These are phyloP conservation scores for Puccinellia tenuiflora DNA, from an alignment of 176 grass and related monocot genomes.

Conservation along the genomic window DNA sequence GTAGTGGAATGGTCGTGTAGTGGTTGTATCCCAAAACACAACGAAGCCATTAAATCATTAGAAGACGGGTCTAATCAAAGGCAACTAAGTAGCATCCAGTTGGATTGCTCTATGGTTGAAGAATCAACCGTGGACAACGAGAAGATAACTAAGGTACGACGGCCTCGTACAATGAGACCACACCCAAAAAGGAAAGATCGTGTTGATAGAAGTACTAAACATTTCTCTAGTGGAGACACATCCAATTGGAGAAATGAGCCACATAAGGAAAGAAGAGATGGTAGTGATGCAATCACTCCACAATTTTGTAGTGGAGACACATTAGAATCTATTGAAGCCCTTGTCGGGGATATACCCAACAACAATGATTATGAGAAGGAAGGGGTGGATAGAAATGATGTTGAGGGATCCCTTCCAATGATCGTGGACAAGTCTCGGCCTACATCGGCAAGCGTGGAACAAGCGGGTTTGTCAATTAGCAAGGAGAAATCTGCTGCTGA, in stretches of 20 bases:
- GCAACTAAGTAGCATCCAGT: not conserved
- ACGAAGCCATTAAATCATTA: not conserved
- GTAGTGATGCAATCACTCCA: not conserved
- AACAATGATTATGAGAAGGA: not conserved
- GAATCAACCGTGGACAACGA: not conserved
- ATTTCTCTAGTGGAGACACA: not conserved
- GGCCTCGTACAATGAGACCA: not conserved
- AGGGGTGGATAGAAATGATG: conserved; percentile 11
- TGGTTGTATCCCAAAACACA: conserved; percentile 12
- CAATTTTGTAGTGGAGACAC: not conserved
- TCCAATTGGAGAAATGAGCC: not conserved
- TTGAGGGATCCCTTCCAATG: conserved; percentile 6
- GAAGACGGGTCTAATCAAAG: not conserved
- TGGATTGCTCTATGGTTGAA: not conserved
- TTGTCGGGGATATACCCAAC: not conserved
- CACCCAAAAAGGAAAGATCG: not conserved
- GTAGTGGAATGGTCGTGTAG: conserved; percentile 13
- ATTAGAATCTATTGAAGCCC: not conserved
- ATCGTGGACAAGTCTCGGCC: not conserved
- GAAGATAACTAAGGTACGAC: not conserved
- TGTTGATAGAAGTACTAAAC: not conserved
- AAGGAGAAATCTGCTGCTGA: not conserved
- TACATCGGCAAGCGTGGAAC: not conserved
- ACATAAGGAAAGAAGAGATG: not conserved
- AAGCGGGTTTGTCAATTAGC: not conserved